Base-by-base conservation (phyloP, 345 rosid species). In the Eucalyptus sp. region DNA sequence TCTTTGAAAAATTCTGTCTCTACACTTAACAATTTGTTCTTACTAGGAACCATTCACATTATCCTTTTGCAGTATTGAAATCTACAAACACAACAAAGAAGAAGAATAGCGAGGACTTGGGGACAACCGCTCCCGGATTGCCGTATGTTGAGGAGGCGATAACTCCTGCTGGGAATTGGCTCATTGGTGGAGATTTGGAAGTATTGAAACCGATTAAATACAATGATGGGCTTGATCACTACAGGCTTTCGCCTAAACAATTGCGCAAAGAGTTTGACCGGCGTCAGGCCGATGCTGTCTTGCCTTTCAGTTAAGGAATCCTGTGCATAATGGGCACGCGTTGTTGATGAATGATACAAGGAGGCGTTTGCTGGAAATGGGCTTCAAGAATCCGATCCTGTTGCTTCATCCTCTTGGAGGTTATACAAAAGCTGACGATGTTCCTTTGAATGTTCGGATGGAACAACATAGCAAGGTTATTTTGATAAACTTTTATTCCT, bases 341-440 rank as follows among this genome's bases (percentile, higher is more conserved):
- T 88, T 97, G 54, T 89, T 98, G 91, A 98, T 98, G 99, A 98
- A 97, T 79, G 99, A 98, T 88, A 98, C 99, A 3, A 93, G 98
- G 10, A 93, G 88, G 87, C 91, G 96, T 79, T 96, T 98, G 90
- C 90, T 98, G 92, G 98, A 95, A 71, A 94, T 95, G 98, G 99
- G 99, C 48, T 98, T 92, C 92, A 95, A 95, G 93, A 97, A 98
- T 87, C 99, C 99, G 15, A 93, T 98, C 90, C 93, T 98, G 44
- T 86, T 98, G 91, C 98, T 98, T 90, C 99, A 98, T 88, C 99
- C 99, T 90, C 90, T 98, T 86, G 99, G 99, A 92, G 99, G 99
- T 88, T 98, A 92, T 91, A 94, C 97, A 8, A 97, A 98, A 93
- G 97, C 97, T 79, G 99, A 98, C 60, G 99, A 98, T 90, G 99